Percentiles rank a stretch among this genome's conserved stretches.
Evolutionary conservation across 306 rosid species (phyloP).

Genomic region (Urtica urens): DNA sequence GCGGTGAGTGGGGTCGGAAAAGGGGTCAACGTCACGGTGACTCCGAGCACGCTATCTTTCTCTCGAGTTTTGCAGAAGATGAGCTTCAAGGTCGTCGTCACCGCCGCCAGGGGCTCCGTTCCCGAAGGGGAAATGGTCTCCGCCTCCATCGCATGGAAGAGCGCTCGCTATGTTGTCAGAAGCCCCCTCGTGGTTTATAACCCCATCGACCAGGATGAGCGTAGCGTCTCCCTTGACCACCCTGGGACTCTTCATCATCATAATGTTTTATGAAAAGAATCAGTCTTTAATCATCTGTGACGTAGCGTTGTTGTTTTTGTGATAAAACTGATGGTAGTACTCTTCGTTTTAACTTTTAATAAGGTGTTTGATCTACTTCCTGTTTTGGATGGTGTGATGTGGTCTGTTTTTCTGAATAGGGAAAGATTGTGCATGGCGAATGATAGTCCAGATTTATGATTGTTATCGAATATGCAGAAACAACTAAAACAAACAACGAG

Average conservation of each 20-base stretch:
- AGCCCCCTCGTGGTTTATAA: conserved; percentile 66
- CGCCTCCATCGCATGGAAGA: conserved; percentile 54
- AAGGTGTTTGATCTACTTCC: too few relatives aligned
- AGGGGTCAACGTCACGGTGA: conserved; percentile 51
- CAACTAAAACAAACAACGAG: too few relatives aligned
- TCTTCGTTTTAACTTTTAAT: too few relatives aligned
- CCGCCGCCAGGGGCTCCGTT: conserved; percentile 35
- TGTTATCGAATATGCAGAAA: too few relatives aligned
- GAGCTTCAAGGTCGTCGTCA: conserved; percentile 70
- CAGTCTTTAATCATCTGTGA: too few relatives aligned
- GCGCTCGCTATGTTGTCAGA: conserved; percentile 36
- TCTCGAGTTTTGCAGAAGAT: conserved; percentile 29
- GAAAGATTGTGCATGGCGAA: too few relatives aligned
- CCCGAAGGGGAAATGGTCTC: conserved; percentile 27
- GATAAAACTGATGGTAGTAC: too few relatives aligned
- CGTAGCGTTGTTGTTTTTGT: too few relatives aligned
- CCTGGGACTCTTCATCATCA: background rate
- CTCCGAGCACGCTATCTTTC: conserved; percentile 39
- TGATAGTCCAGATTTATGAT: too few relatives aligned
- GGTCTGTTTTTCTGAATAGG: too few relatives aligned
- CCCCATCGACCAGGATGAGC: conserved; percentile 3
- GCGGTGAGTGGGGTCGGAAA: conserved; percentile 44
- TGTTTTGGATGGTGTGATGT: too few relatives aligned
- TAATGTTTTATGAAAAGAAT: background rate
- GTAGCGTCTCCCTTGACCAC: too few relatives aligned